phyloP scores from a whole-genome alignment of 331 rosid species.

The Quercus lobata region DNA sequence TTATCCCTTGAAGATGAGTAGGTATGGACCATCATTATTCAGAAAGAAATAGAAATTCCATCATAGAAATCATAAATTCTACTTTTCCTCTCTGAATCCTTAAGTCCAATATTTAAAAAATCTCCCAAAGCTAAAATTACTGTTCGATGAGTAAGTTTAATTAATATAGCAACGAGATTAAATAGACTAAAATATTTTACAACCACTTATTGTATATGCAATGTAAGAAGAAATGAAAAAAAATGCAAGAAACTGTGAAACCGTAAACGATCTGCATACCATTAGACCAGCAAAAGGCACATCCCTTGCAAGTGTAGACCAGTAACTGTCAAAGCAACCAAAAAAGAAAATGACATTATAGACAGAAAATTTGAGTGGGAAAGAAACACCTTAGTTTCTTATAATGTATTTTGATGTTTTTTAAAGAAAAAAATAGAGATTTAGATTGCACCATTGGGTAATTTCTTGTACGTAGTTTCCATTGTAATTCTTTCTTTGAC shows the following conservation, averaged over 20 bases:
- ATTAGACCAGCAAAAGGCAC: conserved; percentile 92
- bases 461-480: neutral
- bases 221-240: neutral
- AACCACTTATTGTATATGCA: neutral
- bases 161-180: neutral
- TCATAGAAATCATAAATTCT: neutral
- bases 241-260: neutral
- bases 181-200: neutral
- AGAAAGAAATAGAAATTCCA: neutral
- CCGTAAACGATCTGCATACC: conserved; percentile 34
- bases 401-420: too few relatives aligned
- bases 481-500: neutral
- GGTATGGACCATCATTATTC: neutral
- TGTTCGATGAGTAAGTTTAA: neutral
- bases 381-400: too few relatives aligned
- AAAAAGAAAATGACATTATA: conserved; percentile 15
- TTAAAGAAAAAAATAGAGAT: too few relatives aligned
- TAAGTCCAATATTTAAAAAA: neutral
- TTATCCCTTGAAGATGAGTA: neutral
- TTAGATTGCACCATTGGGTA: too few relatives aligned
- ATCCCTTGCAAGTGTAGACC: conserved; percentile 88
- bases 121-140: neutral
- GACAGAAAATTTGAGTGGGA: neutral
- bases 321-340: conserved; percentile 53
- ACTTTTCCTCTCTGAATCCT: neutral